Percentiles rank a stretch among this genome's conserved stretches.
Conservation (phyloP, 208 protist species). For the Naegleria lovaniensis region DNA sequence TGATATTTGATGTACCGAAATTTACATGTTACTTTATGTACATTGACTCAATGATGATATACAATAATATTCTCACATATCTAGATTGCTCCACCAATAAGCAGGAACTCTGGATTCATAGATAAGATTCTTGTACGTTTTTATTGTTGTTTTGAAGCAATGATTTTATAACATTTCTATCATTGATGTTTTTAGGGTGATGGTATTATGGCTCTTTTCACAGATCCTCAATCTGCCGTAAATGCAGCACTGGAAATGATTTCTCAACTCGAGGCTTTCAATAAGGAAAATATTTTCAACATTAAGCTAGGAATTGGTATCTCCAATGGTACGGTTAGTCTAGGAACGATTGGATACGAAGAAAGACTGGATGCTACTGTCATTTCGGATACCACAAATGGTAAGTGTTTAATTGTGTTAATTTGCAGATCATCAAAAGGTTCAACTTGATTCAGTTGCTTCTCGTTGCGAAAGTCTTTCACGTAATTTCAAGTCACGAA, state of each 20-base stretch:
- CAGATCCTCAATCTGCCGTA: neutral
- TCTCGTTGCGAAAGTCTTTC: neutral
- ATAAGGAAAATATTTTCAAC: neutral
- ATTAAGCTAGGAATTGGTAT: constrained; percentile 20
- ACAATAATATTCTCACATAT: too few species aligned
- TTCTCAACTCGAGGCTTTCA: neutral
- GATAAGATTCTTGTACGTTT: constrained; percentile 60
- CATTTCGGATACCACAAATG: constrained; percentile 35
- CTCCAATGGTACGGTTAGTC: neutral
- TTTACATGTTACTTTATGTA: too few species aligned
- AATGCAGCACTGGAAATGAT: neutral
- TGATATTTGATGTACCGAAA: too few species aligned
- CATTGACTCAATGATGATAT: too few species aligned
- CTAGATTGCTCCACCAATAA: constrained; percentile 31
- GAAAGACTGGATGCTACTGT: constrained; percentile 36
- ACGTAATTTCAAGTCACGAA: neutral
- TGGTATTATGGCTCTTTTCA: neutral
- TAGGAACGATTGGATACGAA: constrained; percentile 34
- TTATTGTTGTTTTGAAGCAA: too few species aligned
- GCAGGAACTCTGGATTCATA: constrained; percentile 40
- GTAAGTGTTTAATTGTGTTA: too few species aligned
- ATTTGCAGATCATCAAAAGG: too few species aligned
- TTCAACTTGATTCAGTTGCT: too few species aligned
- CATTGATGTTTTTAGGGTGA: too few species aligned
- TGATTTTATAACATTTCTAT: too few species aligned